Evolutionary conservation across 768 basidiomycete species (phyloP), one percentile per base, ranked within the genome.

Genomic region (Suillus clintonianus): DNA sequence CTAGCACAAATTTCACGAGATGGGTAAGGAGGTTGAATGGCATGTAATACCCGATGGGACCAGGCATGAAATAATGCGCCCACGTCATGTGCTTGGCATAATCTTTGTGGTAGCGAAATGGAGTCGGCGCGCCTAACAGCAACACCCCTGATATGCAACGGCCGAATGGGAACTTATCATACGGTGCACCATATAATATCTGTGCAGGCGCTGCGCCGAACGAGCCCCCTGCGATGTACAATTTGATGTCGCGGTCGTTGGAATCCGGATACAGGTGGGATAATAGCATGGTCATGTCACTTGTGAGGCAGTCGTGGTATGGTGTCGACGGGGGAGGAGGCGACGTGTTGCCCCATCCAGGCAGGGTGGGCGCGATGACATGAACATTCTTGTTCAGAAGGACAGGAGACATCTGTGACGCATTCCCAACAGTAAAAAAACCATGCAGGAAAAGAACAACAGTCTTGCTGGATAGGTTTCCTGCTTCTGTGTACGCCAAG

Each of bases 341-440:
- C 0, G 85, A 83, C 6, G 86, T 82, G 51, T 77, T 77, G 4
- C 86, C 86, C 86, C 86, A 87, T 2, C 85, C 86, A 24, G 85
- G 82, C 37, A 88, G 81, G 11, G 86, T 83, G 4, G 85, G 85
- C 13, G 81, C 77, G 45, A 88, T 69, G 58, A 75, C 74, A 67
- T 84, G 85, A 5, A 83, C 71, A 50, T 78, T 68, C 65, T 77
- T 81, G 17, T 80, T 75, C 11, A 76, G 39, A 62, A 85, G 67
- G 34, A 72, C 67, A 15, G 70, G 76, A 3, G 80, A 76, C 9
- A 76, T 67, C 1, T 63, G 66, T 37, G 76, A 71, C 5, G 81
- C 80, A 36, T 79, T 75, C 5, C 85, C 86, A n/a, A 86, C 67
- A 42, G 78, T 72, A 70, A 88, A 86, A 6, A 76, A 76, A n/a